These are phyloP conservation scores for Comarum palustre DNA, from an alignment of 306 rosid genomes.

Conservation along the genomic window DNA sequence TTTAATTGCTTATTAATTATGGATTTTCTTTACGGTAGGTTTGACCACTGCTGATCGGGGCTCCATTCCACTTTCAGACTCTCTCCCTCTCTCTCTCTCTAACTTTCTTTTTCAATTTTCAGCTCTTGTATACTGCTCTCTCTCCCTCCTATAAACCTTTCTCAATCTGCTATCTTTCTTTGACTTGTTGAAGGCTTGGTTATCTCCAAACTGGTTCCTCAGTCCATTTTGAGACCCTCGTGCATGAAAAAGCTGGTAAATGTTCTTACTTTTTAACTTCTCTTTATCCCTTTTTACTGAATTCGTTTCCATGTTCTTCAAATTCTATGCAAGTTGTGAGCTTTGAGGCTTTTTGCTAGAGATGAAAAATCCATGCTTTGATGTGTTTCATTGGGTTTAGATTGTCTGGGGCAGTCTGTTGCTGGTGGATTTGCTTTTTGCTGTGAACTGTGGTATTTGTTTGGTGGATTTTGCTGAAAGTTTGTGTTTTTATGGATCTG, in stretches of 20 bases:
- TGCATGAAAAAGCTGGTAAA: slow-evolving; percentile 48
- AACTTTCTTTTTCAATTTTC: slow-evolving; percentile 16
- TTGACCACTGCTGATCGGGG: slow-evolving; percentile 80
- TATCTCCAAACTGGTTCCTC: slow-evolving; percentile 29
- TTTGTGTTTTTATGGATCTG: slow-evolving; percentile 48
- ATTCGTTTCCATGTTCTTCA: background rate
- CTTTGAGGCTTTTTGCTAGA: background rate
- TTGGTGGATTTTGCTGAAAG: background rate
- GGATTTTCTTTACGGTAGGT: slow-evolving; percentile 43
- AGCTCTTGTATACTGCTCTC: slow-evolving; percentile 8
- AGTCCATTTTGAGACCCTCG: slow-evolving; percentile 29
- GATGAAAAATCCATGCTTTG: slow-evolving; percentile 17
- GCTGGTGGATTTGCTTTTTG: slow-evolving; percentile 20
- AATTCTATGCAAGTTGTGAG: background rate
- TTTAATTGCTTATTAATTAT: slow-evolving; percentile 47
- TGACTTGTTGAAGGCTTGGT: slow-evolving; percentile 46
- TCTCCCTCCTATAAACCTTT: slow-evolving; percentile 26
- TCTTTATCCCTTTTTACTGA: slow-evolving; percentile 14
- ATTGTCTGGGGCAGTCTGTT: slow-evolving; percentile 9
- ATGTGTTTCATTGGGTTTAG: slow-evolving; percentile 1
- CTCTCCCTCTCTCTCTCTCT: slow-evolving; percentile 32
- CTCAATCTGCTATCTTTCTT: slow-evolving; percentile 61
- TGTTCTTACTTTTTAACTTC: background rate
- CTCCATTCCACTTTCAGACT: slow-evolving; percentile 29
- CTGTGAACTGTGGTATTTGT: background rate